Percentiles rank a stretch among this genome's conserved stretches.
These are phyloP conservation scores for Saccharomyces mikatae DNA, from an alignment of 805 yeast genomes.

Conservation along the genomic window DNA sequence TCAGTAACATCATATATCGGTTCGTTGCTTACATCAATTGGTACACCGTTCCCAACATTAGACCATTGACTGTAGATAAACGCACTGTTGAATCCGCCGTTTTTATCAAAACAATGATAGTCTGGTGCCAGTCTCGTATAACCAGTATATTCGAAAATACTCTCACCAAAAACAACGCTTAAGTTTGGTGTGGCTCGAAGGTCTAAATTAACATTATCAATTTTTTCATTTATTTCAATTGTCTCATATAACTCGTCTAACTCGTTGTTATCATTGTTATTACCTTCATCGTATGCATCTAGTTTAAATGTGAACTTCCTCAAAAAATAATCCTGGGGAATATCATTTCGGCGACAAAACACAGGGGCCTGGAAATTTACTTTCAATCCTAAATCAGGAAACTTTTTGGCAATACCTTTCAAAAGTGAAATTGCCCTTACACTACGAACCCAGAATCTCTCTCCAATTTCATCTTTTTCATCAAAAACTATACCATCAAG, in stretches of 20 bases:
- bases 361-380: conserved; percentile 11
- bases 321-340: conserved; percentile 12
- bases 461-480: conserved; percentile 23
- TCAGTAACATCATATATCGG: background rate
- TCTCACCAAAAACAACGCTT: conserved; percentile 23
- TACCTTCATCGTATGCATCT: background rate
- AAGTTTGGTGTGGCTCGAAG: conserved; percentile 15
- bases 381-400: conserved; percentile 9
- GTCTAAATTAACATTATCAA: conserved; percentile 16
- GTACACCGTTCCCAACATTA: background rate
- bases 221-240: conserved; percentile 12
- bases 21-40: background rate
- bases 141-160: conserved; percentile 28
- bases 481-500: conserved; percentile 46
- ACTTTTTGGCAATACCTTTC: conserved; percentile 23
- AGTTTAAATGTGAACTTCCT: conserved; percentile 21
- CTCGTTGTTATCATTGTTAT: background rate
- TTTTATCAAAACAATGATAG: conserved; percentile 26
- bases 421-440: conserved; percentile 25
- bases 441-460: conserved; percentile 21
- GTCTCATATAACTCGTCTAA: background rate
- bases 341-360: conserved; percentile 9
- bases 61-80: conserved; percentile 25
- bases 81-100: conserved; percentile 29
- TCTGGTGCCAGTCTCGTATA: conserved; percentile 24